These are phyloP conservation scores for Macadamia integrifolia DNA, from an alignment of 164 flowering plant species.

Conservation along the genomic window DNA sequence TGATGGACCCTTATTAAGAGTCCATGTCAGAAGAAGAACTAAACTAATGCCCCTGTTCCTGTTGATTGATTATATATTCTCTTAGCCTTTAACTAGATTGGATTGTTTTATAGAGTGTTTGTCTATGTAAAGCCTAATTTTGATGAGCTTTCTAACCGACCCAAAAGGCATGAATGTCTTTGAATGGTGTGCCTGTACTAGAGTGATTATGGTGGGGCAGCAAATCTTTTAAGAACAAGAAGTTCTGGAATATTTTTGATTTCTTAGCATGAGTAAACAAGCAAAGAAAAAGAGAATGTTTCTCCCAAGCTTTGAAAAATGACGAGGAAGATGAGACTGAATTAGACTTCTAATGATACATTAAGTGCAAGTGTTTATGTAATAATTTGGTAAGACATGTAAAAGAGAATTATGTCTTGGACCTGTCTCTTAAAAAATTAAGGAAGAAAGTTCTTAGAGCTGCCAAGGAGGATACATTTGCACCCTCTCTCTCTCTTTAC, in stretches of 20 bases:
- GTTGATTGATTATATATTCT: background rate
- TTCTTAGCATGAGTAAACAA: background rate
- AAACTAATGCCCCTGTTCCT: background rate
- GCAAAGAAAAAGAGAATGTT: background rate
- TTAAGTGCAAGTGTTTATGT: slow-evolving; percentile 4
- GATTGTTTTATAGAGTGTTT: background rate
- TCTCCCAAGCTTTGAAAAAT: background rate
- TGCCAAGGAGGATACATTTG: too few species aligned
- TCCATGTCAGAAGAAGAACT: background rate
- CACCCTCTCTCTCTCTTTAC: too few species aligned
- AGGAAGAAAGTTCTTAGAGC: too few species aligned
- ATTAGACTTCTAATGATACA: too few species aligned
- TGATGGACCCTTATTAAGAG: background rate
- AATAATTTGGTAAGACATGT: slow-evolving; percentile 12
- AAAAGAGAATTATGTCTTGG: slow-evolving; percentile 16
- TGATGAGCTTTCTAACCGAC: slow-evolving; percentile 8
- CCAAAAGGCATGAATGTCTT: slow-evolving; percentile 7
- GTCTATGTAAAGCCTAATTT: slow-evolving; percentile 4
- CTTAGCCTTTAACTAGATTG: too few species aligned
- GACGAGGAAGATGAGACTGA: background rate
- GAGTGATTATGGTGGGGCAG: slow-evolving; percentile 5
- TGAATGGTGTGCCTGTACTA: background rate
- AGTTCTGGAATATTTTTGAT: background rate
- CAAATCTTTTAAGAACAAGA: slow-evolving; percentile 4
- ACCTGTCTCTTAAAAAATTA: slow-evolving; percentile 9